Conservation (phyloP, 179 eudicot species). For the Patellifolia procumbens region DNA sequence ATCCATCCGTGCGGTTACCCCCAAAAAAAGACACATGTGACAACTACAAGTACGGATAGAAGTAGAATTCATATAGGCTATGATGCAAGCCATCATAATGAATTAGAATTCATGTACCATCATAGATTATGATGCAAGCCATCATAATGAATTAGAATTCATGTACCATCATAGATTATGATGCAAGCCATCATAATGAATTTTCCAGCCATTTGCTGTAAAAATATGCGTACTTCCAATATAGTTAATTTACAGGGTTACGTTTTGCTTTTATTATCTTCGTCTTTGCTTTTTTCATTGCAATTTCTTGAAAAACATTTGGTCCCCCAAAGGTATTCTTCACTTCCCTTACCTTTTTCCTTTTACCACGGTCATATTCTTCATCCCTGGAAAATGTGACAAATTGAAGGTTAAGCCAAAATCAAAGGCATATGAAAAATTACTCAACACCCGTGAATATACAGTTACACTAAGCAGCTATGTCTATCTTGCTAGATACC, state of each 20-base stretch:
- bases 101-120: too few species aligned
- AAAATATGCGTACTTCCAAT: slow-evolving; percentile 41
- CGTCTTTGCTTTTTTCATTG: slow-evolving; percentile 46
- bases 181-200: slow-evolving; percentile 1
- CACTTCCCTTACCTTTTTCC: slow-evolving; percentile 59
- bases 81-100: too few species aligned
- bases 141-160: too few species aligned
- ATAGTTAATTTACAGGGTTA: slow-evolving; percentile 44
- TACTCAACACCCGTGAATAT: neutral
- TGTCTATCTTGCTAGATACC: too few species aligned
- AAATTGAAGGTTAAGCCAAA: neutral
- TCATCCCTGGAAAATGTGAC: slow-evolving; percentile 62
- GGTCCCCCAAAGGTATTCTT: slow-evolving; percentile 52
- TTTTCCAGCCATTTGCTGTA: neutral
- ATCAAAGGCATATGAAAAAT: neutral
- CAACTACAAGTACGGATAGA: neutral
- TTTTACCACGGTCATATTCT: slow-evolving; percentile 85
- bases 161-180: too few species aligned
- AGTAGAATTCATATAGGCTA: neutral
- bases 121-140: too few species aligned
- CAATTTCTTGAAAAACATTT: slow-evolving; percentile 78
- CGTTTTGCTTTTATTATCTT: slow-evolving; percentile 35
- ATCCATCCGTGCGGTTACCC: neutral
- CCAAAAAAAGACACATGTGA: neutral
- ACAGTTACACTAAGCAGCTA: neutral